phyloP scores from a whole-genome alignment of 2,329 filamentous ascomycete genomes.

The Elsinoe arachidis region DNA sequence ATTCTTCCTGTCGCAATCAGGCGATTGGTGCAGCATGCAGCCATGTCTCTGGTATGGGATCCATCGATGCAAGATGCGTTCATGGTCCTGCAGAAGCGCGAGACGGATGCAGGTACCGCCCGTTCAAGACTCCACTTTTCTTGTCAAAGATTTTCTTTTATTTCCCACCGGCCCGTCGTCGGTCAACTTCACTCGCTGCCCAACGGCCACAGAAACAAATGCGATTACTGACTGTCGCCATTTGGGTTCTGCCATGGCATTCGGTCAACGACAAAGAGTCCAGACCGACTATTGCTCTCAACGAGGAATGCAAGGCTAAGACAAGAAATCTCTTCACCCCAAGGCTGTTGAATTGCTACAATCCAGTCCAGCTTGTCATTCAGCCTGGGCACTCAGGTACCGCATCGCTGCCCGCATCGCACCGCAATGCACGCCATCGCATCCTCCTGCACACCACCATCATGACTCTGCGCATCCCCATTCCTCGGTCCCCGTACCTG shows the following conservation, averaged over 20 bases:
- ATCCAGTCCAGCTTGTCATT: background rate
- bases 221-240: slow-evolving; percentile 1
- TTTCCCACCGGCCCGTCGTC: slow-evolving; percentile 2
- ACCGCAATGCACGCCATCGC: background rate
- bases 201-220: background rate
- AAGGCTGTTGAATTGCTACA: slow-evolving; percentile 1
- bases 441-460: background rate
- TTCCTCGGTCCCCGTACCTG: background rate
- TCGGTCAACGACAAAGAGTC: background rate
- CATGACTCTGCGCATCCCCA: background rate
- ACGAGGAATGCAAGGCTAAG: slow-evolving; percentile 10
- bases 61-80: background rate
- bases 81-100: background rate
- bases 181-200: background rate
- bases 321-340: slow-evolving; percentile 5
- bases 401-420: background rate
- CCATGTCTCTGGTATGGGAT: slow-evolving; percentile 2
- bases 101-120: slow-evolving; percentile 1
- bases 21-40: background rate
- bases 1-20: background rate
- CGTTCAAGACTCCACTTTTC: background rate
- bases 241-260: background rate
- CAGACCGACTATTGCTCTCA: background rate
- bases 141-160: background rate
- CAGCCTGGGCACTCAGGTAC: background rate